A percentile compares a stretch with the other conserved stretches of the same genome.
phyloP scores from a whole-genome alignment of 306 rosid genomes.

The Senna tora region DNA sequence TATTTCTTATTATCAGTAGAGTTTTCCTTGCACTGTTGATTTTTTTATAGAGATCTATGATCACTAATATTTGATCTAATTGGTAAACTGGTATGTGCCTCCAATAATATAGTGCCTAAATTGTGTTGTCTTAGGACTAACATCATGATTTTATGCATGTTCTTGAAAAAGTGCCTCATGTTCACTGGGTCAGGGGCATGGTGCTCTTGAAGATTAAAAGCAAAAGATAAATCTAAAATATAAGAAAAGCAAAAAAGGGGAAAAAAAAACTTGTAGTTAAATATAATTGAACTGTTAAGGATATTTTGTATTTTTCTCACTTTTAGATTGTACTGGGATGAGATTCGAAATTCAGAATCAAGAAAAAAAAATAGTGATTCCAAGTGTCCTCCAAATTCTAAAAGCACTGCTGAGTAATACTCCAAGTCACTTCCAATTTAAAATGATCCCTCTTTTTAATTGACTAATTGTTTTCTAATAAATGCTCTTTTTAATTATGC shows the following conservation, averaged over 20 bases:
- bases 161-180: constrained; percentile 9
- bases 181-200: constrained; percentile 17
- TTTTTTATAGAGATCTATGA: background rate
- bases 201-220: constrained; percentile 22
- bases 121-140: constrained; percentile 1
- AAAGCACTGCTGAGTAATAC: too few species aligned
- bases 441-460: too few species aligned
- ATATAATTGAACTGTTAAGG: background rate
- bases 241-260: background rate
- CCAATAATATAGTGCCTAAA: background rate
- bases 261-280: background rate
- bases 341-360: too few species aligned
- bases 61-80: background rate
- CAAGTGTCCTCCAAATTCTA: too few species aligned
- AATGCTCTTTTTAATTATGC: too few species aligned
- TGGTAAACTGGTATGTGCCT: background rate
- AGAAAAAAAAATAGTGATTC: too few species aligned
- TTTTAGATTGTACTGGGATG: too few species aligned
- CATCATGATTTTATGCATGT: constrained; percentile 19
- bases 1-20: background rate
- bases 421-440: too few species aligned
- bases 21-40: background rate
- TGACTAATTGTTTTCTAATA: too few species aligned
- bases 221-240: background rate
- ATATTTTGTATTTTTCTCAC: too few species aligned